A percentile compares a stretch with the other conserved stretches of the same genome.
Evolutionary conservation across 129 eudicot species (phyloP).

Genomic region (Erigeron canadensis): DNA sequence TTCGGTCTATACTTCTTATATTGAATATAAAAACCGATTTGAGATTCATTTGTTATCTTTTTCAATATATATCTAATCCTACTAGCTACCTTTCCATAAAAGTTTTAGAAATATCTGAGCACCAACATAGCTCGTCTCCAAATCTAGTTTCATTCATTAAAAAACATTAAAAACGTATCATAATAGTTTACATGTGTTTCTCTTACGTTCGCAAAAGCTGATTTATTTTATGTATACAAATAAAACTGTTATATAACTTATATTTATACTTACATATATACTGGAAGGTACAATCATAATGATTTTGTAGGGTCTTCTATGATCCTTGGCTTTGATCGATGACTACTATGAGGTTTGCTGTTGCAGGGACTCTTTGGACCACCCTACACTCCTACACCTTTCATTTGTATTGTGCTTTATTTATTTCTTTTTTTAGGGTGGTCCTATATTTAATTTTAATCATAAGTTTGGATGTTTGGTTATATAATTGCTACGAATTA

Average conservation of each 20-base stretch:
- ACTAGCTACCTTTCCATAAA: neutral
- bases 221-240: neutral
- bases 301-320: constrained; percentile 9
- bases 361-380: constrained; percentile 34
- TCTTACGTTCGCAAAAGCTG: too few species aligned
- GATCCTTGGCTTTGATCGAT: constrained; percentile 38
- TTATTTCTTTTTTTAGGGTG: constrained; percentile 9
- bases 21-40: too few species aligned
- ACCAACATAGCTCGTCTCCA: constrained; percentile 1
- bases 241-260: constrained; percentile 10
- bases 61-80: too few species aligned
- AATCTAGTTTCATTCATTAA: neutral
- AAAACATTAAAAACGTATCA: neutral
- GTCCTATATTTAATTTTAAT: constrained; percentile 16
- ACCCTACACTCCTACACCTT: constrained; percentile 30
- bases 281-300: constrained; percentile 22
- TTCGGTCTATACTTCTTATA: too few species aligned
- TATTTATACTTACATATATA: too few species aligned
- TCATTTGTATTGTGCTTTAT: constrained; percentile 16
- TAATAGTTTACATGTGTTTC: neutral
- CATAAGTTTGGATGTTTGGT: neutral
- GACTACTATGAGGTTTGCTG: constrained; percentile 35
- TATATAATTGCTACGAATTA: too few species aligned
- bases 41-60: too few species aligned
- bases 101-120: neutral